Evolutionary conservation across 2,329 filamentous ascomycete species (phyloP), one percentile per base, ranked within the genome.

Genomic region (Colletotrichum theobromicola): DNA sequence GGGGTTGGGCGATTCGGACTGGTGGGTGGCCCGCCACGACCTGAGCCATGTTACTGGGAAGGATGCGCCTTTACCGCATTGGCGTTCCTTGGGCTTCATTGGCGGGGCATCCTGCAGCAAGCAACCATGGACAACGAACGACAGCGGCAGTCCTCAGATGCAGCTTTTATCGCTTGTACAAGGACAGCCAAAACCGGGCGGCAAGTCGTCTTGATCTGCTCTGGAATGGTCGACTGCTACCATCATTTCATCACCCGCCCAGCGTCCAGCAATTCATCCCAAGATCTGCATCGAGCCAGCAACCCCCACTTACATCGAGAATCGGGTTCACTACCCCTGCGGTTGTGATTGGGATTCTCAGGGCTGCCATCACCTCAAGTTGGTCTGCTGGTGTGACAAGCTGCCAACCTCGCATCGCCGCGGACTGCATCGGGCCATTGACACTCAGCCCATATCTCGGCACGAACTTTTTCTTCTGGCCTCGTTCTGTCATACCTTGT

Each of bases 21-120:
- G 53, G 64, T 71, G 58, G 37, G 24, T 67, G 70, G 42, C 42
- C 55, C 70, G 64, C 58, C 32, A 63, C 65, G 42, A 72, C 42
- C 30, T 55, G 58, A 58, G 63, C 69, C 63, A 67, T 72, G 50
- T 53, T 46, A 53, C 66, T 58, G 60, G 66, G 58, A 70, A 65
- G 67, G 46, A 61, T 71, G 67, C 61, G 57, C 55, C 67, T 71
- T 55, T 61, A 60, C 61, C 37, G 55, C 60, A 57, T 74, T 66
- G 55, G 61, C 72, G 55, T 74, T 30, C 13, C 62, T 30, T 42
- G 61, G 67, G 53, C 71, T 67, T 66, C 61, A 66, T 66, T 67
- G 72, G 72, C 72, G 72, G 71, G 67, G 67, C 72, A 66, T 67
- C 61, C 35, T 71, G 72, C 72, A 71, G 53, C n/a, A 50, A 21